Evolutionary conservation across 2,329 filamentous ascomycete genomes (phyloP).

Genomic region (Stagonosporopsis cucurbitacearum): DNA sequence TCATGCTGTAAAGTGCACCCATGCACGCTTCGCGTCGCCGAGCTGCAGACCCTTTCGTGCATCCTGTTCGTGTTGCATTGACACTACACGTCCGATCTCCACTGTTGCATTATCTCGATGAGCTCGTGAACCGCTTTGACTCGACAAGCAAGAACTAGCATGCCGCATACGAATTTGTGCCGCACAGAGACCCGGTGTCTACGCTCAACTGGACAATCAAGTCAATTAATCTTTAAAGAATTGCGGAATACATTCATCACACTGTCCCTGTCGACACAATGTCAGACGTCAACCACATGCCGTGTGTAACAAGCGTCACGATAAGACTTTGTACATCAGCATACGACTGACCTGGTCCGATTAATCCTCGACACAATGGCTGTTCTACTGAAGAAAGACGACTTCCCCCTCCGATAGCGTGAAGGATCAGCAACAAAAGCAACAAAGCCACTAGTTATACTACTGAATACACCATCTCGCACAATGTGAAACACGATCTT

Average conservation of each 20-base stretch:
- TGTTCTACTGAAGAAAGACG: too few species aligned
- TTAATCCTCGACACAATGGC: too few species aligned
- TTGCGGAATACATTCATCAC: neutral
- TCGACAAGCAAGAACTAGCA: neutral
- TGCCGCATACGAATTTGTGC: too few species aligned
- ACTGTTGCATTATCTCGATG: conserved; percentile 5
- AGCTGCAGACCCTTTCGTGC: neutral
- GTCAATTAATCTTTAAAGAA: neutral
- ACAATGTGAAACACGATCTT: neutral
- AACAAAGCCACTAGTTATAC: neutral
- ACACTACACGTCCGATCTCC: neutral
- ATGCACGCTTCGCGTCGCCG: conserved; percentile 1
- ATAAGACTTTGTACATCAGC: neutral
- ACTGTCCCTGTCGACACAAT: neutral
- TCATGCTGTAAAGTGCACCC: neutral
- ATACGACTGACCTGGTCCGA: neutral
- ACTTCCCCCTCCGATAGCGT: neutral
- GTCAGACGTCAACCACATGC: neutral
- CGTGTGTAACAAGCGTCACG: neutral
- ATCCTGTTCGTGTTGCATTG: neutral
- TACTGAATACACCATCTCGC: neutral
- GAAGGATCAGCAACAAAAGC: neutral
- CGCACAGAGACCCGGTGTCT: neutral
- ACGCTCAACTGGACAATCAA: neutral
- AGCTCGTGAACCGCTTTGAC: neutral